Conservation (phyloP, 345 rosid species). For the Eutrema yunnanense region DNA sequence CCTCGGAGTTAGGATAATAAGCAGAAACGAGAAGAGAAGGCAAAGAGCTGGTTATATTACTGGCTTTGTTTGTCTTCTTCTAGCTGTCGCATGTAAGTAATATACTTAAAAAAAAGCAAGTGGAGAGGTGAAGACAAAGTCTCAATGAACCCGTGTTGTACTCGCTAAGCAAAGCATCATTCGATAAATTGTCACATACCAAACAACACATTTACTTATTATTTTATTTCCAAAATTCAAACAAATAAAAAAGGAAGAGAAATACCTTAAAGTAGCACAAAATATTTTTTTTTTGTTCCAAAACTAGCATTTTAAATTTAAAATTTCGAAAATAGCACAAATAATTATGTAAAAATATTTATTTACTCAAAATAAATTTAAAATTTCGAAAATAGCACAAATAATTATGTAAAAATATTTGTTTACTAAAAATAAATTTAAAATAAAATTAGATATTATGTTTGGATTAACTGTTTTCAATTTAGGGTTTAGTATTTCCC, state of each 20-base stretch:
- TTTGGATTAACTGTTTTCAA: too few relatives aligned
- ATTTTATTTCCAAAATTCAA: neutral
- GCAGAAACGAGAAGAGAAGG: slow-evolving; percentile 6
- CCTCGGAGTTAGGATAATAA: slow-evolving; percentile 9
- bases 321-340: too few relatives aligned
- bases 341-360: too few relatives aligned
- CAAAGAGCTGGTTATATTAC: neutral
- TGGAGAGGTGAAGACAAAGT: slow-evolving; percentile 22
- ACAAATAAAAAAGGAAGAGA: neutral
- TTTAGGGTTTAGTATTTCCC: too few relatives aligned
- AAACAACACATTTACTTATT: neutral
- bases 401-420: too few relatives aligned
- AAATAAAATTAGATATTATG: too few relatives aligned
- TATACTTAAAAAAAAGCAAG: neutral
- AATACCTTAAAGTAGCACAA: too few relatives aligned
- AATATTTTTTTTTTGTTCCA: too few relatives aligned
- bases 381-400: too few relatives aligned
- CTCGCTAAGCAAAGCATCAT: slow-evolving; percentile 14
- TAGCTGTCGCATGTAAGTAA: slow-evolving; percentile 11
- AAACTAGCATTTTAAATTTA: too few relatives aligned
- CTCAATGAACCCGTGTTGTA: slow-evolving; percentile 23
- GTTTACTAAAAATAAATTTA: too few relatives aligned
- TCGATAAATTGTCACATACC: slow-evolving; percentile 11
- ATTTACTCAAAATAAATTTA: too few relatives aligned
- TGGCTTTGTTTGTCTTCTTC: slow-evolving; percentile 6